Base-by-base conservation (phyloP, 108 stramenopile species). In the Cyclotella sp. region DNA sequence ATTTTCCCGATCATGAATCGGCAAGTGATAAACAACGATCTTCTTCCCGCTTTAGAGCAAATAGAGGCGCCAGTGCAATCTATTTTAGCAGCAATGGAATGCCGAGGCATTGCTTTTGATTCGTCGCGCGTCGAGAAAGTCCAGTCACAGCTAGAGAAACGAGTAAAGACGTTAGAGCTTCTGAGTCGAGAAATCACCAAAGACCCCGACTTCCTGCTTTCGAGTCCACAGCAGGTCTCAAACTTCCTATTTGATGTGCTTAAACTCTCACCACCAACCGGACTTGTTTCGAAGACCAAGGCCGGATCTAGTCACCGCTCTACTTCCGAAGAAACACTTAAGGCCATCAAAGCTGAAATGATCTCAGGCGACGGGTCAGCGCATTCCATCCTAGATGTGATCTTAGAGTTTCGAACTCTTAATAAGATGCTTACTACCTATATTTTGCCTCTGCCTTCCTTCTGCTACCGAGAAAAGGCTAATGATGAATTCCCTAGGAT, bases 141-240 rank as follows among this genome's bases (percentile, higher is more conserved):
- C 13, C 59, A 79, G 53, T 49, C 46, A 16, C 47, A 78, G 29
- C 52, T 86, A 19, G 76, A 81, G 21, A 60, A 66, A 18, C 58
- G 70, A 40, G 46, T 83, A 15, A 44, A 79, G 9, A 54, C 75
- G 29, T 66, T 86, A 22, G 69, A 79, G 54, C 55, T 28, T 34
- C 61, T 78, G 52, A 63, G 64, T 42, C 64, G 64, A 61, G 41
- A 24, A 16, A 71, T 86, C 10, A 73, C 79, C 14, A 53, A 61
- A 22, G 70, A 86, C 58, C 39, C 76, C n/a, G 30, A 53, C 13
- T 85, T 84, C 70, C 52, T 78, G 11, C 58, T 85, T 16, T 89
- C 85, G 15, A 82, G 81, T 57, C 88, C 86, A 10, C 76, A 87
- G 69, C 88, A 89, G 69, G 79, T 89, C 0, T 71, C 86, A 24